A percentile compares a stretch with the other conserved stretches of the same genome.
Conservation (phyloP, 306 rosid genomes). For the Rubus idaeus region DNA sequence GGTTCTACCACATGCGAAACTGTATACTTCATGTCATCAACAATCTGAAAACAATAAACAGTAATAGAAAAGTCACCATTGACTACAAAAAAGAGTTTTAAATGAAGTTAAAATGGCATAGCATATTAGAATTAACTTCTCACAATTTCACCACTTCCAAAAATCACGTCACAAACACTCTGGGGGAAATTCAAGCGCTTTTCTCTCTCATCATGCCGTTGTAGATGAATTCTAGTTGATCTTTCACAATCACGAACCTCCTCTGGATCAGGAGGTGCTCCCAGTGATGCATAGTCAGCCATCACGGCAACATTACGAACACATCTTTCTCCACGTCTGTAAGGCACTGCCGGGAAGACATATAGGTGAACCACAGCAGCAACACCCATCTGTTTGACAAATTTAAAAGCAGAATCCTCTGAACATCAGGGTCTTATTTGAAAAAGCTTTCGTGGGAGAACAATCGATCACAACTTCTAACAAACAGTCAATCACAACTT, state of each 20-base stretch:
- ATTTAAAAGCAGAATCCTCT: slow-evolving; percentile 27
- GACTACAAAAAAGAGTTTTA: slow-evolving; percentile 13
- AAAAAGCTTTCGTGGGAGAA: background rate
- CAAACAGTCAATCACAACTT: background rate
- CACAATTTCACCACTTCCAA: slow-evolving; percentile 97
- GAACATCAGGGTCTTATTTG: slow-evolving; percentile 15
- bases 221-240: slow-evolving; percentile 52
- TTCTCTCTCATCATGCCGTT: slow-evolving; percentile 60
- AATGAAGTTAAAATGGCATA: slow-evolving; percentile 11
- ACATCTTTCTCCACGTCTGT: slow-evolving; percentile 96
- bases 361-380: slow-evolving; percentile 95
- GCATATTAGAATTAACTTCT: slow-evolving; percentile 32
- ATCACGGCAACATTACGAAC: slow-evolving; percentile 91
- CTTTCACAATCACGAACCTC: slow-evolving; percentile 91
- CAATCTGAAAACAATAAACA: slow-evolving; percentile 60
- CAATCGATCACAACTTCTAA: slow-evolving; percentile 10
- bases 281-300: slow-evolving; percentile 87
- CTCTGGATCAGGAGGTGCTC: slow-evolving; percentile 85
- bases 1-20: slow-evolving; percentile 95
- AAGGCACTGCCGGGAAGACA: slow-evolving; percentile 92
- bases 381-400: slow-evolving; percentile 84
- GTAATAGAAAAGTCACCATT: slow-evolving; percentile 22
- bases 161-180: slow-evolving; percentile 85
- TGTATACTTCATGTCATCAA: slow-evolving; percentile 95
- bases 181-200: slow-evolving; percentile 75